Conservation (phyloP, 495 filamentous ascomycete species). For the Trichoderma reesei region DNA sequence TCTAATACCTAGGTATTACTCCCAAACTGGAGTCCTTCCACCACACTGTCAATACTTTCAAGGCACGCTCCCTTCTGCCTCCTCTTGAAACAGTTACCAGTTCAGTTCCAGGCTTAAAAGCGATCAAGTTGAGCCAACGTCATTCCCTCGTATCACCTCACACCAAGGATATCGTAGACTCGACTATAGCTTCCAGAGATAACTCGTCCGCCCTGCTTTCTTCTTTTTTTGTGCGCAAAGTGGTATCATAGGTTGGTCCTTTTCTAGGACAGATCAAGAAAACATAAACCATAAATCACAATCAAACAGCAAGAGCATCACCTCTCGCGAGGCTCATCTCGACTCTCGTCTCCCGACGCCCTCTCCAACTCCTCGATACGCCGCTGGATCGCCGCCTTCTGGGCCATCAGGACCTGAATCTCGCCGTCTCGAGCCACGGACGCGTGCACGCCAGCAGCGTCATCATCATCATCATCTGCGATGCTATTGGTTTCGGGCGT, state of each 20-base stretch:
- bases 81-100: no score
- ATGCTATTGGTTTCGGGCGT: neutral
- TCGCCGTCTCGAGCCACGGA: neutral
- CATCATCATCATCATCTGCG: neutral
- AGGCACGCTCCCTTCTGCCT: no score
- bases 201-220: neutral
- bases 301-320: neutral
- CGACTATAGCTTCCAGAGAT: neutral
- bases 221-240: neutral
- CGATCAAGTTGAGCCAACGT: no score
- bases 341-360: neutral
- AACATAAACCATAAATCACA: neutral
- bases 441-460: no score
- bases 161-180: no score
- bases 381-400: conserved; percentile 10
- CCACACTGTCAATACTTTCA: no score
- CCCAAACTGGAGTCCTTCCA: no score
- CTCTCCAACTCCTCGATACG: conserved; percentile 8
- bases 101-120: no score
- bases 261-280: neutral
- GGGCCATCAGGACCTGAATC: conserved; percentile 4
- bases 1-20: no score
- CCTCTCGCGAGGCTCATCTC: neutral
- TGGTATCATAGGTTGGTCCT: conserved; percentile 1
- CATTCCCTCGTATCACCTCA: no score